These are phyloP conservation scores for Phaffomyces thermotolerans DNA, from an alignment of 805 yeast genomes.

Conservation along the genomic window DNA sequence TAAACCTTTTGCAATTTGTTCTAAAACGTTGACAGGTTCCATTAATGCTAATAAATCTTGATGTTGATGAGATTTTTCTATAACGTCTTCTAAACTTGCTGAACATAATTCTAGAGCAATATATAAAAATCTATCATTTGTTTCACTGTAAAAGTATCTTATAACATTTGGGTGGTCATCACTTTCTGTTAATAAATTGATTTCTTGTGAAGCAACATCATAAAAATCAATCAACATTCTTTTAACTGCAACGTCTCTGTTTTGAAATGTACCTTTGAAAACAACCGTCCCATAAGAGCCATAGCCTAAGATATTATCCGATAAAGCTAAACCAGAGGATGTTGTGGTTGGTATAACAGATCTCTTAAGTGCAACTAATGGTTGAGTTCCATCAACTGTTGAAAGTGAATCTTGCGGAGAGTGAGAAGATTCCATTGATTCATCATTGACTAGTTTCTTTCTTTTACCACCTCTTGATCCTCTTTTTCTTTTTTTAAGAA, in stretches of 20 bases:
- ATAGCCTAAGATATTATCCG: conserved; percentile 78
- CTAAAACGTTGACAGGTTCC: conserved; percentile 48
- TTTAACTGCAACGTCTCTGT: conserved; percentile 92
- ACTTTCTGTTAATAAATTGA: conserved; percentile 79
- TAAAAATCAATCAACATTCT: conserved; percentile 89
- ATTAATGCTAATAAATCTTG: conserved; percentile 33
- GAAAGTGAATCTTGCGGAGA: conserved; percentile 1
- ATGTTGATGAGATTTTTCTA: conserved; percentile 43
- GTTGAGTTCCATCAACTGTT: conserved; percentile 1
- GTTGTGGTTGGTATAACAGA: neutral
- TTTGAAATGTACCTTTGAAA: conserved; percentile 81
- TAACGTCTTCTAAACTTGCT: conserved; percentile 80
- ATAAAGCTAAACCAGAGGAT: conserved; percentile 43
- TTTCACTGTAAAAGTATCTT: conserved; percentile 88
- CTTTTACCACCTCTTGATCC: conserved; percentile 83
- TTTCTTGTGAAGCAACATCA: conserved; percentile 91
- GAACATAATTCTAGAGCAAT: conserved; percentile 91
- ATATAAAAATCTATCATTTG: conserved; percentile 78
- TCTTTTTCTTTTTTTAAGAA: conserved; percentile 60
- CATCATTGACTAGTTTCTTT: conserved; percentile 21
- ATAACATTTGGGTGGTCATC: conserved; percentile 96
- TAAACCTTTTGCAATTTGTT: conserved; percentile 78
- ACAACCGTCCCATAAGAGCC: conserved; percentile 98
- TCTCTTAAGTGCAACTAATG: neutral
- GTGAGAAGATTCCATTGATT: neutral